Conservation (phyloP, 2,329 filamentous ascomycete species). For the Scytalidium sp. region DNA sequence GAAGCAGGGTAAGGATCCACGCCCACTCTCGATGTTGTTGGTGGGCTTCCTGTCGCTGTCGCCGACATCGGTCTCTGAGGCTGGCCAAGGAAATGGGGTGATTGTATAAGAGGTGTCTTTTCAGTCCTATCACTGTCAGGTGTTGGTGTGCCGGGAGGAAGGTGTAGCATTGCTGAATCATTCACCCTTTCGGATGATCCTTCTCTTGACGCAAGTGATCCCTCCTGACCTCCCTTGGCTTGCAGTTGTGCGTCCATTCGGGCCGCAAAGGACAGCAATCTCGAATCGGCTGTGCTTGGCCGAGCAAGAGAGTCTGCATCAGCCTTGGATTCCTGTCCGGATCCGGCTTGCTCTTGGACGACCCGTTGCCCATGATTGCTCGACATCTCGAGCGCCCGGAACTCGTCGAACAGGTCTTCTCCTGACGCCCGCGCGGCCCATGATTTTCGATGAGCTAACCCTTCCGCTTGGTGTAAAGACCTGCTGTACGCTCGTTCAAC, state of each 20-base stretch:
- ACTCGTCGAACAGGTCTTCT: background rate
- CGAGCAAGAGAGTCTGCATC: background rate
- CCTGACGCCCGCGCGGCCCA: background rate
- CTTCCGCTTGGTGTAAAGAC: background rate
- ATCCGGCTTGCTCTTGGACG: slow-evolving; percentile 10
- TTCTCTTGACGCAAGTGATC: slow-evolving; percentile 36
- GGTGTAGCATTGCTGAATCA: slow-evolving; percentile 1
- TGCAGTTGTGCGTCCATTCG: slow-evolving; percentile 58
- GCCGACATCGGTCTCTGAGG: background rate
- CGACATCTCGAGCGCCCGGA: background rate
- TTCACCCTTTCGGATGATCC: slow-evolving; percentile 10
- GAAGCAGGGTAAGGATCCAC: background rate
- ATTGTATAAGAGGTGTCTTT: background rate
- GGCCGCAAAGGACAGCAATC: slow-evolving; percentile 27
- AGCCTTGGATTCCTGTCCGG: slow-evolving; percentile 9
- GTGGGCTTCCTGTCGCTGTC: too few relatives aligned
- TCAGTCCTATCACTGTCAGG: background rate
- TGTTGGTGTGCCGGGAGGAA: background rate
- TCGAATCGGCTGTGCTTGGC: slow-evolving; percentile 9
- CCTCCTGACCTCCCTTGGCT: slow-evolving; percentile 55
- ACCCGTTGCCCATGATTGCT: slow-evolving; percentile 6
- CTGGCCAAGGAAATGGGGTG: background rate
- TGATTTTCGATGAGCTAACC: background rate
- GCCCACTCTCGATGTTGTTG: background rate
- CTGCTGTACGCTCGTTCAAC: background rate